These are phyloP conservation scores for Penium margaritaceum DNA, from an alignment of 139 green algal species.

Conservation along the genomic window DNA sequence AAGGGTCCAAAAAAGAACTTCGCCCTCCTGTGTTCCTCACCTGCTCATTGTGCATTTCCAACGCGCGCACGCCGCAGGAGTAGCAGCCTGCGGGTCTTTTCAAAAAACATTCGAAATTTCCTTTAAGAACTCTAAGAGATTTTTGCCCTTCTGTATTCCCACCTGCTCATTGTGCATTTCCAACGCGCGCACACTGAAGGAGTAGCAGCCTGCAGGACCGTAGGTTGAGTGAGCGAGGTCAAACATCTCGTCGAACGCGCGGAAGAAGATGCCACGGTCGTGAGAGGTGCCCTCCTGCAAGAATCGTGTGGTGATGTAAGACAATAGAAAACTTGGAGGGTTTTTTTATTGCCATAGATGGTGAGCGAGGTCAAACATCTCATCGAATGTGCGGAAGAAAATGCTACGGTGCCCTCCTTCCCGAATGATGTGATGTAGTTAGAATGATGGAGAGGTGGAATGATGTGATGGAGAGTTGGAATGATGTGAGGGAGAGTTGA, in stretches of 20 bases:
- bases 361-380: conserved; percentile 46
- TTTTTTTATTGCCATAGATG: too few relatives aligned
- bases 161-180: conserved; percentile 38
- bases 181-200: background rate
- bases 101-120: conserved; percentile 48
- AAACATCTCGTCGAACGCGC: conserved; percentile 54
- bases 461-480: too few relatives aligned
- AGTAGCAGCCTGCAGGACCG: background rate
- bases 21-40: too few relatives aligned
- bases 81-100: conserved; percentile 7
- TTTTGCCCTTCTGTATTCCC: conserved; percentile 27
- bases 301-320: background rate
- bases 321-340: background rate
- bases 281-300: conserved; percentile 32
- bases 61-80: conserved; percentile 18
- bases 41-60: conserved; percentile 46
- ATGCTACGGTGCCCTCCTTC: conserved; percentile 49
- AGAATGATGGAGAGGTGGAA: too few relatives aligned
- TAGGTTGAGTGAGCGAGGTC: conserved; percentile 36
- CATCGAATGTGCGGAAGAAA: conserved; percentile 50
- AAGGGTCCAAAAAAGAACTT: too few relatives aligned
- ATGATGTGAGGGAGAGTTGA: too few relatives aligned
- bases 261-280: conserved; percentile 49
- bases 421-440: too few relatives aligned
- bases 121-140: conserved; percentile 51